These are phyloP conservation scores for Hymenoscyphus infarciens DNA, from an alignment of 2,329 filamentous ascomycete genomes.

Conservation along the genomic window DNA sequence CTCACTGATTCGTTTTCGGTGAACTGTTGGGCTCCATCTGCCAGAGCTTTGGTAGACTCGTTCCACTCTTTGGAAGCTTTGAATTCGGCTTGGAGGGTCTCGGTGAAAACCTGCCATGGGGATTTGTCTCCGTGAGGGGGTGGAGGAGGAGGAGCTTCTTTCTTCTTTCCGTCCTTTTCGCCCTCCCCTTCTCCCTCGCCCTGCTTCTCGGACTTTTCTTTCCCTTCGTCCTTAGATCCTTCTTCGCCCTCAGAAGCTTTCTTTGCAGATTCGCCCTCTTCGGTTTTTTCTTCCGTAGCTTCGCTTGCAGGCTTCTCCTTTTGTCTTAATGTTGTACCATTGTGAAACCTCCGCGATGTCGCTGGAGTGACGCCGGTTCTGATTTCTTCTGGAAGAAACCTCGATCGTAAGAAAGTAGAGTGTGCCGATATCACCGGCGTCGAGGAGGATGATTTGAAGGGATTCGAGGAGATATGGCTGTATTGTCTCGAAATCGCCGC, in stretches of 20 bases:
- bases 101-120: slow-evolving; percentile 97
- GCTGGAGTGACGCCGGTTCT: slow-evolving; percentile 13
- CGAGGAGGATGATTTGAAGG: slow-evolving; percentile 39
- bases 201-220: slow-evolving; percentile 29
- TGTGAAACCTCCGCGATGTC: slow-evolving; percentile 26
- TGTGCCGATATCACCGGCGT: slow-evolving; percentile 22
- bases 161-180: slow-evolving; percentile 46
- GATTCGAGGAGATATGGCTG: slow-evolving; percentile 29
- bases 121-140: slow-evolving; percentile 98
- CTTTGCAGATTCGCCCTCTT: slow-evolving; percentile 25
- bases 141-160: slow-evolving; percentile 72
- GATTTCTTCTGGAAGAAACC: slow-evolving; percentile 38
- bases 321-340: slow-evolving; percentile 26
- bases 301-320: slow-evolving; percentile 28
- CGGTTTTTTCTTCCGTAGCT: slow-evolving; percentile 18
- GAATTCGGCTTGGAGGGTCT: slow-evolving; percentile 92
- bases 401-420: slow-evolving; percentile 37
- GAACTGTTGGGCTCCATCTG: slow-evolving; percentile 84
- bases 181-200: slow-evolving; percentile 38
- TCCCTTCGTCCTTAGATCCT: slow-evolving; percentile 18
- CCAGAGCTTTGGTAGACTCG: slow-evolving; percentile 92
- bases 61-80: slow-evolving; percentile 99
- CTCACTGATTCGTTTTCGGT: slow-evolving; percentile 89
- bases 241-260: slow-evolving; percentile 24
- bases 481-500: slow-evolving; percentile 36